A percentile compares a stretch with the other conserved stretches of the same genome.
These are phyloP conservation scores for Fusarium lyarnte DNA, from an alignment of 2,329 filamentous ascomycete genomes.

Conservation along the genomic window DNA sequence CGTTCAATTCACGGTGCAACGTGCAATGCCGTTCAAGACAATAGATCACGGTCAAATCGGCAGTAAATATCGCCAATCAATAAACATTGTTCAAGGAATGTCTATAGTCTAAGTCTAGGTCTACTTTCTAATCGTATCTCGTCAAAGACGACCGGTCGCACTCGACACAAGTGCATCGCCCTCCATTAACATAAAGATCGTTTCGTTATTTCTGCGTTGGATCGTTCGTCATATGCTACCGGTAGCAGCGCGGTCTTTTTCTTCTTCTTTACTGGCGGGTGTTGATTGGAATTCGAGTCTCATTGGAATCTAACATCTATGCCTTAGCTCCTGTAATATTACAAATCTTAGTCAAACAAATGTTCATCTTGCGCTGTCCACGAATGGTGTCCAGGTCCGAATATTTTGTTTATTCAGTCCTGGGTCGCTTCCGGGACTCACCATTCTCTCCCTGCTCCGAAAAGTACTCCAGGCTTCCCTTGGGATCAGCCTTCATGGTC, in stretches of 20 bases:
- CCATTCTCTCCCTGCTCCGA: constrained; percentile 38
- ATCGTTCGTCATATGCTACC: constrained; percentile 21
- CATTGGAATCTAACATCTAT: constrained; percentile 34
- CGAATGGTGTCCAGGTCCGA: background rate
- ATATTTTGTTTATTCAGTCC: constrained; percentile 17
- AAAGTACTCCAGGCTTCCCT: constrained; percentile 62
- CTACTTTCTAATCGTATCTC: background rate
- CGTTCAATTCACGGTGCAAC: background rate
- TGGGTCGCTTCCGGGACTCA: constrained; percentile 36
- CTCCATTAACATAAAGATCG: constrained; percentile 13
- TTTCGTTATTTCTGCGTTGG: constrained; percentile 3
- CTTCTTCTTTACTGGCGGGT: constrained; percentile 14
- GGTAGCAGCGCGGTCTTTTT: background rate
- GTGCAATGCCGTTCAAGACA: rapidly evolving
- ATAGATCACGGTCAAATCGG: rapidly evolving
- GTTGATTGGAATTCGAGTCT: constrained; percentile 30
- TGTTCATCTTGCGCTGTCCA: background rate
- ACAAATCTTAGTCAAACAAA: constrained; percentile 31
- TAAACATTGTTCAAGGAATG: constrained; percentile 6
- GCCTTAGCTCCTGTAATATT: constrained; percentile 32
- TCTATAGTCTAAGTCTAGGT: constrained; percentile 27
- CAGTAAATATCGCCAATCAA: background rate
- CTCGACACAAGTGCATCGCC: background rate
- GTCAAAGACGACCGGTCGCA: constrained; percentile 9
- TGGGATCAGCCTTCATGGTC: constrained; percentile 62